Evolutionary conservation across 169 alveolate genomes (phyloP).

Genomic region (Cryptosporidium viatorum): DNA sequence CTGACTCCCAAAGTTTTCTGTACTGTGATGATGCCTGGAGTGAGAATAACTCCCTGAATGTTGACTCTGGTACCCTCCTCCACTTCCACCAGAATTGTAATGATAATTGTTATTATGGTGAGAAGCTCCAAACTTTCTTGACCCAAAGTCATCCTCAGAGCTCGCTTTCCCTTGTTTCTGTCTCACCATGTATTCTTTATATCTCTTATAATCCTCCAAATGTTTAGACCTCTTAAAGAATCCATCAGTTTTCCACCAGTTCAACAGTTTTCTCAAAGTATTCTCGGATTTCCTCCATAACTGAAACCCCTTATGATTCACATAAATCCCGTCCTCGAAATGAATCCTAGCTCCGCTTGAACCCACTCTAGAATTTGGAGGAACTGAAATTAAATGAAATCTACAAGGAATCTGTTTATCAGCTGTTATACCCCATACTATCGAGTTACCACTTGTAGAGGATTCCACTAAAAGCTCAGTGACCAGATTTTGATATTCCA

Average conservation of each 20-base stretch:
- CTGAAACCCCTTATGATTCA: slow-evolving; percentile 54
- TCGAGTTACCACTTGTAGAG: slow-evolving; percentile 62
- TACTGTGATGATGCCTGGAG: background rate
- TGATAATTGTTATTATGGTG: background rate
- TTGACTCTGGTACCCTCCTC: slow-evolving; percentile 1
- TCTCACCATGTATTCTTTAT: slow-evolving; percentile 67
- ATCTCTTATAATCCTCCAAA: slow-evolving; percentile 63
- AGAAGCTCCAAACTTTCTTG: background rate
- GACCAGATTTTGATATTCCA: slow-evolving; percentile 66
- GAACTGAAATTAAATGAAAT: slow-evolving; percentile 70
- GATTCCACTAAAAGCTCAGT: slow-evolving; percentile 60
- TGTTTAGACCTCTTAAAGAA: slow-evolving; percentile 41
- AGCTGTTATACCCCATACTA: slow-evolving; percentile 70
- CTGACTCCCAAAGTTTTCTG: background rate
- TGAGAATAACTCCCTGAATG: background rate
- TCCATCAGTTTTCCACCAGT: slow-evolving; percentile 75
- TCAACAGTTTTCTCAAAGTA: slow-evolving; percentile 55
- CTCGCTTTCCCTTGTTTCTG: slow-evolving; percentile 42
- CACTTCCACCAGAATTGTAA: background rate
- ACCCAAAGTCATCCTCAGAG: background rate
- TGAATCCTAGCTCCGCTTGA: slow-evolving; percentile 74
- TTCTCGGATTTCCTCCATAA: slow-evolving; percentile 63
- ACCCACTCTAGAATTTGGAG: slow-evolving; percentile 67
- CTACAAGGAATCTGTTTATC: slow-evolving; percentile 74
- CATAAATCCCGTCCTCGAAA: slow-evolving; percentile 66